Conservation (phyloP, 2,329 filamentous ascomycete species). For the Diplocarpon mali region DNA sequence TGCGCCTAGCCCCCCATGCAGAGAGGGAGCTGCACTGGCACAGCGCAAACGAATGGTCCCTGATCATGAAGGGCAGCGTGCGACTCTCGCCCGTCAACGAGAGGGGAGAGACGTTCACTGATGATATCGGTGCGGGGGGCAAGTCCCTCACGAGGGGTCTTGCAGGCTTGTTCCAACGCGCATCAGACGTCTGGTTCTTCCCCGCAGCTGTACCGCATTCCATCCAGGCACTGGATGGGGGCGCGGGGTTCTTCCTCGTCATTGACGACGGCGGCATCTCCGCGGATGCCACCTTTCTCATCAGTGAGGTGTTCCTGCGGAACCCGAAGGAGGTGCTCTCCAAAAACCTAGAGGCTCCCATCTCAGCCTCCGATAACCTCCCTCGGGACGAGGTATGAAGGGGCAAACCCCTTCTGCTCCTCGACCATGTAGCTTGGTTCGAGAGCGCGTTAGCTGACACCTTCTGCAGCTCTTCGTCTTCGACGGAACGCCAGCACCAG, state of each 20-base stretch:
- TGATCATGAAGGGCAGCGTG: constrained; percentile 42
- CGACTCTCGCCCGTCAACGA: constrained; percentile 41
- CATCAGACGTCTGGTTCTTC: constrained; percentile 42
- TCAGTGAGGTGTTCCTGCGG: constrained; percentile 25
- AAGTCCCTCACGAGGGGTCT: no score
- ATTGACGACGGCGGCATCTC: constrained; percentile 48
- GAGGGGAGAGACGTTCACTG: constrained; percentile 36
- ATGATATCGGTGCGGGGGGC: constrained; percentile 35
- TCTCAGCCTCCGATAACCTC: constrained; percentile 36
- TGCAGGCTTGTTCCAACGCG: no score
- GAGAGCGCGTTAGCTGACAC: no score
- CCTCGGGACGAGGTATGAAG: constrained; percentile 34
- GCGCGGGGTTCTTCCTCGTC: constrained; percentile 47
- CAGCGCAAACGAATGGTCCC: constrained; percentile 40
- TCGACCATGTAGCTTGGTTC: no score
- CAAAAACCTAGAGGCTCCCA: constrained; percentile 40
- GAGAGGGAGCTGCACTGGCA: constrained; percentile 57
- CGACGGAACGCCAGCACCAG: constrained; percentile 37
- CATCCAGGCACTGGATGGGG: constrained; percentile 43
- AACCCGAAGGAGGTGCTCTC: constrained; percentile 36
- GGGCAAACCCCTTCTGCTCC: no score
- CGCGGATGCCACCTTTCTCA: constrained; percentile 48
- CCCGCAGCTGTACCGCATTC: constrained; percentile 39
- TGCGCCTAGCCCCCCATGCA: constrained; percentile 44
- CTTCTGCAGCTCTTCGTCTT: constrained; percentile 31